A percentile compares a stretch with the other conserved stretches of the same genome.
Evolutionary conservation across 2,329 filamentous ascomycete species (phyloP).

Genomic region (Aspergillus awamori): DNA sequence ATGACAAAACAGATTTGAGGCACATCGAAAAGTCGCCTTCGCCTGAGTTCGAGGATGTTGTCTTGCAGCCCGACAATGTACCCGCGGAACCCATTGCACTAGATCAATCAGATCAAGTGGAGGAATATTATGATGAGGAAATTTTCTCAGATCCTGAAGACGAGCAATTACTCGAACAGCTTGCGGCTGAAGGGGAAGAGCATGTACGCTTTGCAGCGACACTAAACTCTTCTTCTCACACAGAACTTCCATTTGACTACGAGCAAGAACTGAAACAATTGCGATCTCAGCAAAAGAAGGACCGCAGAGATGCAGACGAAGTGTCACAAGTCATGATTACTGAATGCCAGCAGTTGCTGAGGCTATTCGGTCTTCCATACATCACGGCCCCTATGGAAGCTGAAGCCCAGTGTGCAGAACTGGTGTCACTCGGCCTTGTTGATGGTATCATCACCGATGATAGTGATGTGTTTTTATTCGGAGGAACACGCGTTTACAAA

Average conservation of each 20-base stretch:
- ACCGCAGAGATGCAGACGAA: conserved; percentile 92
- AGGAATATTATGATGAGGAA: conserved; percentile 50
- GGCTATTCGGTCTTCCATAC: conserved; percentile 91
- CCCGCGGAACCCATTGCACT: conserved; percentile 14
- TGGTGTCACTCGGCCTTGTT: conserved; percentile 82
- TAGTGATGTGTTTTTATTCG: conserved; percentile 94
- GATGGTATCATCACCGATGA: conserved; percentile 98
- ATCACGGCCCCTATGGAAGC: conserved; percentile 99
- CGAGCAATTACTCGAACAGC: conserved; percentile 80
- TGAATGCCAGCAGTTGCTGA: conserved; percentile 88
- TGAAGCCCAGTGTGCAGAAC: conserved; percentile 93
- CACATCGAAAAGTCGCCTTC: conserved; percentile 38
- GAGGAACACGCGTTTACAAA: conserved; percentile 94
- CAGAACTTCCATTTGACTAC: conserved; percentile 75
- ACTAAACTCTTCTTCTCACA: conserved; percentile 73
- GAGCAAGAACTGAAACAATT: conserved; percentile 85
- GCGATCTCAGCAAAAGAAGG: conserved; percentile 93
- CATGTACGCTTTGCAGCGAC: conserved; percentile 90
- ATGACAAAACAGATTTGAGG: neutral
- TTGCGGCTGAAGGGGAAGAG: conserved; percentile 89
- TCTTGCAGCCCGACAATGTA: conserved; percentile 18
- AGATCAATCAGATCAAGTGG: neutral
- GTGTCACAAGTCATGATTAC: conserved; percentile 94
- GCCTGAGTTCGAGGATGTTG: conserved; percentile 29
- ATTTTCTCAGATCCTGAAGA: conserved; percentile 87